Base-by-base conservation (phyloP, 306 rosid species). In the Citrullus colocynthis region DNA sequence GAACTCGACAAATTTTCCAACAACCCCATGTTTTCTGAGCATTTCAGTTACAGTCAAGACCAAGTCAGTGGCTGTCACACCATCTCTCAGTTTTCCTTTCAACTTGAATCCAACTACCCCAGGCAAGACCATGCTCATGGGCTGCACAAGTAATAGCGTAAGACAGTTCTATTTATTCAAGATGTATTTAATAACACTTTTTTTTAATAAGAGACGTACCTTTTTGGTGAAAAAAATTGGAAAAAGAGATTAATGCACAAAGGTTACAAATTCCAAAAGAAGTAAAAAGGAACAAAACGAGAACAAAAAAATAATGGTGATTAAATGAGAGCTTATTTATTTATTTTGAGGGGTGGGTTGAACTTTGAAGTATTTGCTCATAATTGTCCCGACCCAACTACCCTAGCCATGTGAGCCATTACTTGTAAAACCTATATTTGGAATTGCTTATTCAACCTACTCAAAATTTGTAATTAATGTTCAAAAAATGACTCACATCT, bases 41-140 rank as follows among this genome's bases (percentile, higher is more conserved):
- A 90, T 90, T 90, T 94, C 95, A 64, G 98, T 92, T 73, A 90
- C 97, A 64, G 96, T 94, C 85, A 90, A 83, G 52, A 92, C 96
- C 90, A 91, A 89, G 86, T 94, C 98, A 0, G 97, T 94, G 76
- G 97, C 97, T 56, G 98, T 90, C 73, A 90, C 92, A 77, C 98
- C 97, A 74, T 88, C 81, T 82, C 92, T 84, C 66, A 92, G 86
- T 84, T 92, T 92, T 60, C 96, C 96, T 45, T 51, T 60, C 74
- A 94, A 85, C 84, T 88, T 94, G 74, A 90, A 92, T 77, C 96
- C 98, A 73, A 92, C 96, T 3, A 95, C 96, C 81, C 97, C 97
- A 30, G 97, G 95, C 64, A 90, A 87, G 81, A 94, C 97, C 98
- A 94, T 92, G 90, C 98, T 90, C 98, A 93, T 90, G 57, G 98